phyloP scores from a whole-genome alignment of 2,329 filamentous ascomycete species.

The Bretziella fagacearum region DNA sequence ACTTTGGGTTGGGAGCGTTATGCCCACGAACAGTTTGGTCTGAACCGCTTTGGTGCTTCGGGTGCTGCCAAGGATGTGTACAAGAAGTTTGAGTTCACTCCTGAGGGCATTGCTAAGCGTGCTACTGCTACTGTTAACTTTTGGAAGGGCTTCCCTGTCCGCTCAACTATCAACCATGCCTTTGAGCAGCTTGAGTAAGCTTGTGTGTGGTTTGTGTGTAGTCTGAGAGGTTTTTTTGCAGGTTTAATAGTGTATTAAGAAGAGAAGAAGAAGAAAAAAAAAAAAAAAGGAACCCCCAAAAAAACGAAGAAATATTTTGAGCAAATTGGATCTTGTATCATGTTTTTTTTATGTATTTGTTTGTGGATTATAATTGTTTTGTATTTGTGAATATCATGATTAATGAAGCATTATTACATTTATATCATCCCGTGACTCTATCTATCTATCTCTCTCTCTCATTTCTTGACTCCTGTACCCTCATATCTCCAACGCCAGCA shows the following conservation, averaged over 20 bases:
- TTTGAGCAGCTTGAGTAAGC: slow-evolving; percentile 90
- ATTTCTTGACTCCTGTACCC: not conserved
- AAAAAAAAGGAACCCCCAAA: not conserved
- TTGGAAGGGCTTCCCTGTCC: slow-evolving; percentile 83
- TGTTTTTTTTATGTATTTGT: not conserved
- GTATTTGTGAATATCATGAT: too few relatives aligned
- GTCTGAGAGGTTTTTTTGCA: not conserved
- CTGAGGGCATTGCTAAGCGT: slow-evolving; percentile 91
- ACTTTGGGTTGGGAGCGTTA: slow-evolving; percentile 99
- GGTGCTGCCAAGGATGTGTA: slow-evolving; percentile 97
- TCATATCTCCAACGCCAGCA: not conserved
- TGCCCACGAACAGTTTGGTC: slow-evolving; percentile 96
- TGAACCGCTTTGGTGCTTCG: slow-evolving; percentile 96
- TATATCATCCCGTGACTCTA: not conserved
- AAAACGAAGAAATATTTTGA: too few relatives aligned
- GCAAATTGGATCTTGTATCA: not conserved
- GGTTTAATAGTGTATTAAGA: slow-evolving; percentile 7
- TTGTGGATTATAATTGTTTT: too few relatives aligned
- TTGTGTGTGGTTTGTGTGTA: not conserved
- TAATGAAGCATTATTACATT: too few relatives aligned
- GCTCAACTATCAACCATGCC: slow-evolving; percentile 90
- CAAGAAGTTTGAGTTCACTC: slow-evolving; percentile 99
- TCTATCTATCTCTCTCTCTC: not conserved
- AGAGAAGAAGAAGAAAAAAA: slow-evolving; percentile 1
- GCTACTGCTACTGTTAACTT: slow-evolving; percentile 84